Conservation (phyloP, 140 eudicot genomes). For the Oenanthe javanica region DNA sequence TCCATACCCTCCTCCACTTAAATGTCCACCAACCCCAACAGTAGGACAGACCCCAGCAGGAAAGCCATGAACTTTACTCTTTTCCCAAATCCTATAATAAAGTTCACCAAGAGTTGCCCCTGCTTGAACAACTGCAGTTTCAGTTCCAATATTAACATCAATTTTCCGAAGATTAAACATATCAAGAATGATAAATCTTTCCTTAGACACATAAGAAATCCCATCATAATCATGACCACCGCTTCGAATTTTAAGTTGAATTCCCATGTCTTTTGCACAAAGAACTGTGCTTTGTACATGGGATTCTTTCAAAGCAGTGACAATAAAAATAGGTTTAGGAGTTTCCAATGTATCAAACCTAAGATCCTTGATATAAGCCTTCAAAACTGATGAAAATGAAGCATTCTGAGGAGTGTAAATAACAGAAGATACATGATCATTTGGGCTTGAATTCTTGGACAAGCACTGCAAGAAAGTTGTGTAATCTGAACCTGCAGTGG, state of each 20-base stretch:
- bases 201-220: constrained; percentile 1
- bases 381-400: constrained; percentile 14
- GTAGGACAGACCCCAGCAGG: constrained; percentile 41
- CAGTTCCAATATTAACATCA: constrained; percentile 8
- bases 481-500: not conserved
- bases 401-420: constrained; percentile 13
- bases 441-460: not conserved
- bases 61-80: constrained; percentile 26
- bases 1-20: constrained; percentile 39
- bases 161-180: constrained; percentile 20
- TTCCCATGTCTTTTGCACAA: constrained; percentile 15
- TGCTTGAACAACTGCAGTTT: constrained; percentile 28
- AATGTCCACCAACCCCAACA: constrained; percentile 34
- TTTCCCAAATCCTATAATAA: constrained; percentile 23
- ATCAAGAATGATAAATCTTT: constrained; percentile 36
- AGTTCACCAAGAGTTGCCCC: constrained; percentile 35
- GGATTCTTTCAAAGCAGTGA: constrained; percentile 20
- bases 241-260: constrained; percentile 21
- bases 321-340: constrained; percentile 16
- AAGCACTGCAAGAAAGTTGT: not conserved
- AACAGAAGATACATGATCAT: not conserved
- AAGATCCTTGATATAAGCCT: constrained; percentile 19
- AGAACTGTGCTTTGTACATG: constrained; percentile 21
- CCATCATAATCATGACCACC: constrained; percentile 19
- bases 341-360: constrained; percentile 8